Evolutionary conservation across 306 rosid genomes (phyloP), one percentile per base, ranked within the genome.

Genomic region (Malus orientalis): DNA sequence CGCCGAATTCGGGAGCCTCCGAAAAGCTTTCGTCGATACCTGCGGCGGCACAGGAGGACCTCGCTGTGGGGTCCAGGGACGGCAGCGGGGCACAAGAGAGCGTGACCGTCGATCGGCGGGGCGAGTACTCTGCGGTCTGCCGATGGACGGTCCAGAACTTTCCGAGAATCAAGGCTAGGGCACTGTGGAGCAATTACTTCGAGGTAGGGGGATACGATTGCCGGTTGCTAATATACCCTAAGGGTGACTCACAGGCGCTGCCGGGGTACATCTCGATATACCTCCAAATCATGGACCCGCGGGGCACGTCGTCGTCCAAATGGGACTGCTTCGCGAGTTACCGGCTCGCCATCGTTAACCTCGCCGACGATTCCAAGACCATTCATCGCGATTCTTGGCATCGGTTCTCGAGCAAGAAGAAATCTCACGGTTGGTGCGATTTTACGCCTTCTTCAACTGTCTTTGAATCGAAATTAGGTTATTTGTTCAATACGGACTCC

Each of bases 201-300:
- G 98, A 96, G 96, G 99, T 96, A 4, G 99, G 99, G 57, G 99
- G 99, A 20, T 96, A 96, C 85, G 99, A 96, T 89, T 96, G 97
- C 72, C 93, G 99, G 12, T 82, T 96, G 47, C 78, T 96, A 78
- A 87, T 96, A 75, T 92, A 96, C 86, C 99, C 99, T 11, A 96
- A 92, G 71, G 99, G 99, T 6, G 99, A 96, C 82, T 84, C 97
- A 0, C 99, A 96, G 82, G 98, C 99, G 18, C 74, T 96, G 10
- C 99, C 97, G 0, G 98, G 98, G 2, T 96, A 96, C 83, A 91
- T 96, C 85, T 96, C 99, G 1, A 59, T 96, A 75, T 96, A 96
- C 80, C 99, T 96, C 6, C 98, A 96, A 96, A 96, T 96, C 96
- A 91, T 96, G 93, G 99, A 96, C 92, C 99, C 98, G 76, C 91